Evolutionary conservation across 805 yeast genomes (phyloP).

Genomic region (Isabelozyma pseudorhagii): DNA sequence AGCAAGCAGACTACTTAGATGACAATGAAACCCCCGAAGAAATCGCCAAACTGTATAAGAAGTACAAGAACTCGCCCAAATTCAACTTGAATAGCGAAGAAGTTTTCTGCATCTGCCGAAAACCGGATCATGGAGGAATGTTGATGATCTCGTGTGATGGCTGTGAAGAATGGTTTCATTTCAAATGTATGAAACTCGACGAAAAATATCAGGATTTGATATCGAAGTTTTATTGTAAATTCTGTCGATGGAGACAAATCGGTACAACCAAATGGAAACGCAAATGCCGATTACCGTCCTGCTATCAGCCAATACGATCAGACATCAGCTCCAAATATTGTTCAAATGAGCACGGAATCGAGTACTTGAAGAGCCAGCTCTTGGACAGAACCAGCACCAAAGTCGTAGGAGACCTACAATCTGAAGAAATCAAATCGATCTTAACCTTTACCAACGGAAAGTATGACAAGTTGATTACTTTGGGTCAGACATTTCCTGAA

Average conservation of each 20-base stretch:
- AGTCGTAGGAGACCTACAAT: conserved; percentile 11
- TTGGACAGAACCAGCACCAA: conserved; percentile 5
- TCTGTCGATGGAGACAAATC: conserved; percentile 54
- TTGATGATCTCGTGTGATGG: conserved; percentile 94
- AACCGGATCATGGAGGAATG: conserved; percentile 69
- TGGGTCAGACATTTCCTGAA: conserved; percentile 43
- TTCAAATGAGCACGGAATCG: conserved; percentile 62
- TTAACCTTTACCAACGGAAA: conserved; percentile 17
- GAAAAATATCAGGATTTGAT: conserved; percentile 52
- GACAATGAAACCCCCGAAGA: conserved; percentile 27
- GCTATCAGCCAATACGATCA: conserved; percentile 51
- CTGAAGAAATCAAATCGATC: conserved; percentile 19
- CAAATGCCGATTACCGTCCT: conserved; percentile 61
- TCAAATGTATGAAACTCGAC: conserved; percentile 66
- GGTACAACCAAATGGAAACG: conserved; percentile 69
- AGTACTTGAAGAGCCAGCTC: conserved; percentile 33
- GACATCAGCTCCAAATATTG: conserved; percentile 67
- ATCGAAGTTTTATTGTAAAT: conserved; percentile 66
- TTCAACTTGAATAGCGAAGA: conserved; percentile 55
- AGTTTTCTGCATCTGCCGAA: conserved; percentile 73
- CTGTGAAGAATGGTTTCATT: conserved; percentile 95
- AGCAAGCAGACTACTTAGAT: conserved; percentile 4
- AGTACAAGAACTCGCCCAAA: conserved; percentile 33
- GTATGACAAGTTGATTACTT: conserved; percentile 15
- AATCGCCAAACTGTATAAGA: conserved; percentile 34